Evolutionary conservation across 2,329 filamentous ascomycete species (phyloP).

Genomic region (Ceratocystis harringtonii): DNA sequence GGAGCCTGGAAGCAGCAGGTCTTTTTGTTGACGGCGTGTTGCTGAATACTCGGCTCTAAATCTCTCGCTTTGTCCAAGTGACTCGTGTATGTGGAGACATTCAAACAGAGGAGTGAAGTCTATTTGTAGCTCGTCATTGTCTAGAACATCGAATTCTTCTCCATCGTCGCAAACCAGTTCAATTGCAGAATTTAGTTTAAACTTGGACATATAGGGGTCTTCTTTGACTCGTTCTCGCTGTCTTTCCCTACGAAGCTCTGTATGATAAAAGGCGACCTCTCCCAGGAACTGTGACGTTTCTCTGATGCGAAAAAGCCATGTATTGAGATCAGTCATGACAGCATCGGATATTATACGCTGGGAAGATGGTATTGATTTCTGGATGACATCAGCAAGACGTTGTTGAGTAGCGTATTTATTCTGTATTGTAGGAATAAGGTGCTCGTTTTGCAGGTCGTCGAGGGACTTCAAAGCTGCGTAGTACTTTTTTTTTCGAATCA

Average conservation of each 20-base stretch:
- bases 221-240: constrained; percentile 71
- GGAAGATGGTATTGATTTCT: constrained; percentile 84
- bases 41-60: constrained; percentile 86
- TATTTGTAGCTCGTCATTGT: constrained; percentile 89
- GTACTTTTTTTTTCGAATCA: constrained; percentile 84
- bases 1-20: constrained; percentile 63
- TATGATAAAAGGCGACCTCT: constrained; percentile 94
- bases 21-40: constrained; percentile 80
- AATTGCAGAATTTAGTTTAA: constrained; percentile 89
- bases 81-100: constrained; percentile 90
- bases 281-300: constrained; percentile 93
- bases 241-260: constrained; percentile 66
- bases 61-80: constrained; percentile 78
- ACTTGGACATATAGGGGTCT: constrained; percentile 59
- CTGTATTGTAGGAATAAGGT: constrained; percentile 56
- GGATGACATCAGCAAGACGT: constrained; percentile 87
- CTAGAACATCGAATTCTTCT: constrained; percentile 87
- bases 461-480: constrained; percentile 87
- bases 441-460: constrained; percentile 91
- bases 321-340: constrained; percentile 93
- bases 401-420: constrained; percentile 86
- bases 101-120: constrained; percentile 92
- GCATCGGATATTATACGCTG: constrained; percentile 89
- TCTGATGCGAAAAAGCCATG: constrained; percentile 86
- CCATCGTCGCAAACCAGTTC: constrained; percentile 90